Base-by-base conservation (phyloP, 352 stramenopile species). In the Pythium vanterpoolii region DNA sequence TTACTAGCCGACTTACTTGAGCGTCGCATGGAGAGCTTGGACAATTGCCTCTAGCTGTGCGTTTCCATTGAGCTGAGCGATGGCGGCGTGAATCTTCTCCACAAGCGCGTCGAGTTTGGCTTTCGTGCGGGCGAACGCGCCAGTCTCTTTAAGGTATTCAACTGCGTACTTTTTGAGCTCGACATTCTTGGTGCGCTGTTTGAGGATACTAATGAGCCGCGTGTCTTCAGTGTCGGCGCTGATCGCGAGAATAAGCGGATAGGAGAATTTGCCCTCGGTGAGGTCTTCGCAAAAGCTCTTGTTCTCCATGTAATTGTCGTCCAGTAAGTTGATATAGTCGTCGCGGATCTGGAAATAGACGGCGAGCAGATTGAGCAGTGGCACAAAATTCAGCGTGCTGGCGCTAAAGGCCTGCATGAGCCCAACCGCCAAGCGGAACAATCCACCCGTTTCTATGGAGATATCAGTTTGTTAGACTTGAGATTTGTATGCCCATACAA, bases 331-430 rank as follows among this genome's bases (percentile, higher is more conserved):
- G 56, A 99, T 90, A 50, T 98, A 97, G 81, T 99, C 96, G 72
- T 99, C 96, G 38, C 96, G 84, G 66, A 99, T 98, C 78, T 99
- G 96, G 77, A 99, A 99, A 59, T 99, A 99, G 31, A 99, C 83
- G 9, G 92, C 89, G 14, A 99, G 73, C 39, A 89, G 83, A 65
- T 99, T 96, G 24, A 99, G 83, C 14, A 99, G 73, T 10, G 87
- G 80, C 8, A 70, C 82, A 68, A 96, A 97, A 68, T 98, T 75
- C 36, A 85, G 42, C 6, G 67, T 70, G 42, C 51, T 83, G 16
- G 74, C 59, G 70, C 78, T 94, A 56, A 97, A 97, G 8, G 85
- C 83, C 56, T 96, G 91, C 80, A 99, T 93, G 19, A 99, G 78
- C 2, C 96, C 95, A 7, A 99, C 95, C 0, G 96, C 95, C 30